Conservation (phyloP, 352 stramenopile genomes). For the Aphanomyces astaci region DNA sequence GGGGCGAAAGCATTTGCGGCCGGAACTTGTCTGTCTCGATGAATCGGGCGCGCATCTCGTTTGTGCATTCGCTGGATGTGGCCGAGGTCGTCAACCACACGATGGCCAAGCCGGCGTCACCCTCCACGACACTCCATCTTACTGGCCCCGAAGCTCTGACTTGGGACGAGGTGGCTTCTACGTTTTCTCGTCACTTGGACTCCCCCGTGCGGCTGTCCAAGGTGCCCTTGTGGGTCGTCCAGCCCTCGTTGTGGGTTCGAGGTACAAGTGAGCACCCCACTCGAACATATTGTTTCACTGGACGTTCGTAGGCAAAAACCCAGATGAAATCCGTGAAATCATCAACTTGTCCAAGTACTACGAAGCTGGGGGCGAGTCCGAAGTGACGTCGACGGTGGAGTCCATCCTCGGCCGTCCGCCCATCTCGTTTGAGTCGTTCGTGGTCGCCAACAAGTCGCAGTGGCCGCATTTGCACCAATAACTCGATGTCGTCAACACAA, state of each 20-base stretch:
- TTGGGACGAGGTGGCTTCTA: constrained; percentile 38
- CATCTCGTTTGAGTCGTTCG: constrained; percentile 40
- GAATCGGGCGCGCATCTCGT: constrained; percentile 45
- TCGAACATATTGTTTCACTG: background rate
- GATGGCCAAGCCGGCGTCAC: background rate
- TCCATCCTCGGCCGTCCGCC: constrained; percentile 33
- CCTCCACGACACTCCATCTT: constrained; percentile 28
- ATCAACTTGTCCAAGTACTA: constrained; percentile 40
- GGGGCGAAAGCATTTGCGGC: constrained; percentile 52
- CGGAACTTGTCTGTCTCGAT: constrained; percentile 57
- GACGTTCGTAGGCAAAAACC: constrained; percentile 32
- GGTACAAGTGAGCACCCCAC: background rate
- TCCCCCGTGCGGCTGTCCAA: constrained; percentile 48
- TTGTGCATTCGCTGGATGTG: constrained; percentile 54
- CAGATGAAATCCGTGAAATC: constrained; percentile 50
- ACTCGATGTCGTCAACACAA: background rate
- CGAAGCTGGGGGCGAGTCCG: constrained; percentile 36
- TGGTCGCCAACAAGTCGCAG: constrained; percentile 33
- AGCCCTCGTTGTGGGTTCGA: constrained; percentile 62
- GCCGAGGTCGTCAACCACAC: constrained; percentile 37
- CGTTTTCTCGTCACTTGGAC: constrained; percentile 37
- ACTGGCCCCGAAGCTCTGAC: constrained; percentile 47
- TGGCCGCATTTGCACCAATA: constrained; percentile 30
- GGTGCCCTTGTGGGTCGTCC: constrained; percentile 65
- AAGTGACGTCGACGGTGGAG: constrained; percentile 33